A percentile compares a stretch with the other conserved stretches of the same genome.
phyloP scores from a whole-genome alignment of 2,329 filamentous ascomycete species.

The Didymella sp. region DNA sequence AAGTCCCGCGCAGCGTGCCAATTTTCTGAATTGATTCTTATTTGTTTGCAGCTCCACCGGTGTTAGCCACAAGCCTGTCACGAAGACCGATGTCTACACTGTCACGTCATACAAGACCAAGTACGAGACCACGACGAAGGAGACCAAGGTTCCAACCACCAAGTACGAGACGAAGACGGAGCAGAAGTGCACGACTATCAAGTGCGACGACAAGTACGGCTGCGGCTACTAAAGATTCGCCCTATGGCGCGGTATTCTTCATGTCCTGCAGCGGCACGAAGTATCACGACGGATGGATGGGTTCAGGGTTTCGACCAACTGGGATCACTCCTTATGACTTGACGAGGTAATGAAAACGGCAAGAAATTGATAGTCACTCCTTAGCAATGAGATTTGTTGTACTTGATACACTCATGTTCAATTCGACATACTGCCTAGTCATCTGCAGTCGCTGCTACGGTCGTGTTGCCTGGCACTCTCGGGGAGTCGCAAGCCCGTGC shows the following conservation, averaged over 20 bases:
- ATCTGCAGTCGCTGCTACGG: no score
- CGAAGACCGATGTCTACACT: conserved; percentile 12
- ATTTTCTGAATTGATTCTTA: no score
- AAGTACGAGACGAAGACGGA: conserved; percentile 29
- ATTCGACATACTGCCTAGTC: no score
- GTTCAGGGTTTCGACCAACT: background rate
- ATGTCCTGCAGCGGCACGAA: background rate
- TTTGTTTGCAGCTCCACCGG: background rate
- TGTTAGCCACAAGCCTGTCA: background rate
- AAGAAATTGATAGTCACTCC: background rate
- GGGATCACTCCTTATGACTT: conserved; percentile 1
- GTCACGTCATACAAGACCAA: conserved; percentile 19
- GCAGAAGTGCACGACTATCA: conserved; percentile 27
- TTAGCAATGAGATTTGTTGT: background rate
- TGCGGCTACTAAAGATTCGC: conserved; percentile 7
- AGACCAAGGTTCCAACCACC: conserved; percentile 27
- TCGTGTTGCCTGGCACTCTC: no score
- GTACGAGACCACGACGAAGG: conserved; percentile 24
- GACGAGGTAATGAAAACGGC: background rate
- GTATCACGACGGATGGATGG: background rate
- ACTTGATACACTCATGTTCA: background rate
- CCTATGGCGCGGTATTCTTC: background rate
- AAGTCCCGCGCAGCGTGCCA: background rate
- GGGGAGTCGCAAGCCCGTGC: no score
- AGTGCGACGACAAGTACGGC: conserved; percentile 10